Base-by-base conservation (phyloP, 352 stramenopile genomes). In the Phytophthora pistaciae region DNA sequence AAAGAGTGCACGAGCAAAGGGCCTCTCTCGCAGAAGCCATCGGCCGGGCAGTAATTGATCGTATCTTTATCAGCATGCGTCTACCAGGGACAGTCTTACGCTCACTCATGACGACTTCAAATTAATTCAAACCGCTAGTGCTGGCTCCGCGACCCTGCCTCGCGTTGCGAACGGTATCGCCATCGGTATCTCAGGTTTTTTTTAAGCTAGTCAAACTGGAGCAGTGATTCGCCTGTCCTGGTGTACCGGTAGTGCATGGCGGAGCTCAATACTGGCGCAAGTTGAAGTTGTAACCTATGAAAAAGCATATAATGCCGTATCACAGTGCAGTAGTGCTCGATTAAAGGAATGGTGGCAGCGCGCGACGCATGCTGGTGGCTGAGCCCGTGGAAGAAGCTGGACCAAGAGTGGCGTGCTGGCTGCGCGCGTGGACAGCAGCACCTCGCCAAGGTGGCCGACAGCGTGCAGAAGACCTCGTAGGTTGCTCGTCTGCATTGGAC, bases 381-480 rank as follows among this genome's bases (percentile, higher is more conserved):
- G 29, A 60, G 64, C 27, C 54, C 76, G 6, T 88, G 79, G 75
- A 86, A 91, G 72, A 82, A 83, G 67, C 82, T 93, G 18, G 83
- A 91, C 29, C 68, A 74, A 9, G 83, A 93, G 62, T 95, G 88
- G 87, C 78, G 87, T 46, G 69, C 66, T n/a, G 52, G 63, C n/a
- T 82, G 65, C 40, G 60, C 66, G 7, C 72, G 73, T 14, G 87
- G 79, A 1, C 83, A 95, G 69, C 74, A 89, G 60, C 82, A 93
- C 20, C 77, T 95, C 40, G 69, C 63, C 23, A 91, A 90, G 71
- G 70, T 92, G 16, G 83, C 87, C 8, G 87, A 95, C 54, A 86
- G 77, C 52, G 60, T 92, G 33, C 87, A 95, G 66, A 93, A 92
- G 65, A 92, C 83, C 16, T 91, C 84, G 87, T 95, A 60, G 38